A percentile compares a stretch with the other conserved stretches of the same genome.
phyloP scores from a whole-genome alignment of 139 green algal genomes.

The Ettlia oleoabundans region DNA sequence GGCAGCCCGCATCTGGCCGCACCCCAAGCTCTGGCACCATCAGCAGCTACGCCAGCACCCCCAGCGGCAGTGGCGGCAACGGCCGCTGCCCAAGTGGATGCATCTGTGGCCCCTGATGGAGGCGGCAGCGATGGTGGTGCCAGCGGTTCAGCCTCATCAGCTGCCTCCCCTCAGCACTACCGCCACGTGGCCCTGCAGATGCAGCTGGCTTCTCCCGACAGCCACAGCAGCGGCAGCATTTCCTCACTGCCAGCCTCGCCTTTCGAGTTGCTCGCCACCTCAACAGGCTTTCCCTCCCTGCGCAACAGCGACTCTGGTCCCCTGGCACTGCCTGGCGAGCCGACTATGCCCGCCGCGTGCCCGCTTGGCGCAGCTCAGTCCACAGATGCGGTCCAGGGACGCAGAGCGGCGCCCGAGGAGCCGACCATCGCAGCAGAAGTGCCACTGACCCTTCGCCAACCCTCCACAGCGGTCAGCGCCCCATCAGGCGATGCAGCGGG shows the following conservation, averaged over 20 bases:
- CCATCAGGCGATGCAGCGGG: no score
- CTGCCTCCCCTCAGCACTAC: no score
- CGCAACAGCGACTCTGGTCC: no score
- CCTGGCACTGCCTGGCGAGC: constrained; percentile 4
- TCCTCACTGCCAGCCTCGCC: background rate
- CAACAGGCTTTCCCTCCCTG: background rate
- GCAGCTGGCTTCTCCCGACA: no score
- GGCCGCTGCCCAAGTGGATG: background rate
- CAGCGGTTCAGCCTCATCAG: background rate
- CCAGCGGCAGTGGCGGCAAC: background rate
- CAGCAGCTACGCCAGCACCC: background rate
- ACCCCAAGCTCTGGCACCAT: background rate
- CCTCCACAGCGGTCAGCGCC: background rate
- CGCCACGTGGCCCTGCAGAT: background rate
- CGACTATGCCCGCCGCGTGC: background rate
- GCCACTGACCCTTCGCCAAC: background rate
- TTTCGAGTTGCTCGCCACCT: background rate
- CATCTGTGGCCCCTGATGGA: background rate
- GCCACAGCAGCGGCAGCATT: constrained; percentile 10
- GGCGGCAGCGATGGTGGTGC: background rate
- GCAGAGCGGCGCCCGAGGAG: background rate
- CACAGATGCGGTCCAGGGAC: no score
- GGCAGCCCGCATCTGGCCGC: background rate
- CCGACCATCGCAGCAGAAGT: background rate
- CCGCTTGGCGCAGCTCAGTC: background rate